Evolutionary conservation across 1,139 yeast species (phyloP).

Genomic region (Nakaseomyces sp.): DNA sequence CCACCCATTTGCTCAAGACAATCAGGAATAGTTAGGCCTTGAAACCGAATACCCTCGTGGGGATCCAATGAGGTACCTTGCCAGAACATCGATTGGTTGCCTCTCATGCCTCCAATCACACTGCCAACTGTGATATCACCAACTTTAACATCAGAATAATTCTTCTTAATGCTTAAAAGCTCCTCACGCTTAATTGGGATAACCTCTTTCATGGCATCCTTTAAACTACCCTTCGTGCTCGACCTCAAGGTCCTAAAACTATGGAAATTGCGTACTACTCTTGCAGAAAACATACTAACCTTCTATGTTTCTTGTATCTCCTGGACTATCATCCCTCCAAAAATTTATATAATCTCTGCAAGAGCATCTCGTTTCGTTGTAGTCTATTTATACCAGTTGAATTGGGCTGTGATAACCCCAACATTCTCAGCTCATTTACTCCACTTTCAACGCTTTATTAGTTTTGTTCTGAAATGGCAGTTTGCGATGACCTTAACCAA

Average conservation of each 20-base stretch:
- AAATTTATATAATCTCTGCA: too few species aligned
- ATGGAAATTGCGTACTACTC: neutral
- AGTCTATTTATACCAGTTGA: neutral
- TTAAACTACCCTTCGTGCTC: conserved; percentile 17
- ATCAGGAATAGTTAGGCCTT: conserved; percentile 44
- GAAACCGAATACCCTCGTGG: conserved; percentile 46
- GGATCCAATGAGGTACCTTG: conserved; percentile 48
- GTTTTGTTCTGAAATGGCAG: neutral
- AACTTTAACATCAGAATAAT: conserved; percentile 28
- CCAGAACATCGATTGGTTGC: conserved; percentile 44
- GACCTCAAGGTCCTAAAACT: neutral
- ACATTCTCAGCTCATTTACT: neutral
- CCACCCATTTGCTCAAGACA: conserved; percentile 34
- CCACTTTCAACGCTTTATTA: too few species aligned
- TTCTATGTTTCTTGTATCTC: neutral
- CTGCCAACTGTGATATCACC: conserved; percentile 40
- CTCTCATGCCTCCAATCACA: conserved; percentile 50
- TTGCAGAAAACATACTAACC: neutral
- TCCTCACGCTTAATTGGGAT: conserved; percentile 38
- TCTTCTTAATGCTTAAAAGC: conserved; percentile 34
- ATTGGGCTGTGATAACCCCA: too few species aligned
- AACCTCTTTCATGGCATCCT: conserved; percentile 33
- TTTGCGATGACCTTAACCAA: neutral
- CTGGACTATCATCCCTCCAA: too few species aligned
- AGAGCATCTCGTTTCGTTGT: too few species aligned